Base-by-base conservation (phyloP, 192 early-diverging fungal genomes). In the Backusella sp. region DNA sequence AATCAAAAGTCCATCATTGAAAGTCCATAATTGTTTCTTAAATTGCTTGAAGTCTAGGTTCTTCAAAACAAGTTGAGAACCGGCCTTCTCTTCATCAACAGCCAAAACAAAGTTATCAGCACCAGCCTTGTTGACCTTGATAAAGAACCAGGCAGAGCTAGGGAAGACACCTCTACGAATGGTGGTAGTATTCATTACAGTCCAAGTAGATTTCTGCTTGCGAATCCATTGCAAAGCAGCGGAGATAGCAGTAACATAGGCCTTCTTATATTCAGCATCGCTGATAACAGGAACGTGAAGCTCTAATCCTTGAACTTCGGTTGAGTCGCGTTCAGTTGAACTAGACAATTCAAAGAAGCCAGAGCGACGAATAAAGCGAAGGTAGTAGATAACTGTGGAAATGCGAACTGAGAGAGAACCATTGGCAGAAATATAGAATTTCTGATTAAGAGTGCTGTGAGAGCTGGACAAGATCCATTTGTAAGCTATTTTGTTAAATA, bases 11-110 rank as follows among this genome's bases (percentile, higher is more conserved):
- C 69, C 69, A 36, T 79, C 70, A 39, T 39, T 67, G 30, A 39
- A 76, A 4, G 74, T 76, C 79, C 79, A 80, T 35, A 80, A 37
- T 41, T 75, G 79, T 8, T 66, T 44, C 17, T 76, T 62, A 36
- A 75, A 80, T 15, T 65, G 17, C 30, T 32, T 66, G 46, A 73
- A 73, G 34, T 65, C 70, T 8, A 80, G 36, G 36, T 41, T 71
- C n/a, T 65, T 35, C 12, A 80, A 49, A 39, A 80, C 75, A 5
- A 80, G 70, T 15, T 77, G 34, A 21, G 76, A 69, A 8, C 39
- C 42, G 42, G 44, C 6, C 12, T 56, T 65, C 3, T 69, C 35
- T 12, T 73, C 34, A 17, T 73, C 41, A 26, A 53, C 39, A 14
- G 77, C 36, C 14, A 79, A 52, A 37, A 79, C 77, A n/a, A 65